Evolutionary conservation across 306 rosid species (phyloP).

Genomic region (Urtica urens): DNA sequence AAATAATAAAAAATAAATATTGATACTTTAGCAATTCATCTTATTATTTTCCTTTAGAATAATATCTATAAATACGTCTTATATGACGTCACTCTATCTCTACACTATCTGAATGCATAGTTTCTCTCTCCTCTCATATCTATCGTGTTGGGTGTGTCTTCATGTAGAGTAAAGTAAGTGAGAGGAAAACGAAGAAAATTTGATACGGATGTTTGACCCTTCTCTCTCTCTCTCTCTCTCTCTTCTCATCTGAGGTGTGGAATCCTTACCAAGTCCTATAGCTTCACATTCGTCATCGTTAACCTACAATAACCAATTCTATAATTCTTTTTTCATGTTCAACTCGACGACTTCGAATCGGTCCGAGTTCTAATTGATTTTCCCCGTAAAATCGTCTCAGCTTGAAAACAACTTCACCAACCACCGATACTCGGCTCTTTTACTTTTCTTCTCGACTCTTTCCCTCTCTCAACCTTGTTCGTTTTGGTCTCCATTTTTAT

Average conservation of each 20-base stretch:
- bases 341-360: not conserved
- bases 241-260: not conserved
- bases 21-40: too few species aligned
- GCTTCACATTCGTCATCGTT: too few species aligned
- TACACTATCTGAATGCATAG: not conserved
- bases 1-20: too few species aligned
- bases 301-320: not conserved
- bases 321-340: not conserved
- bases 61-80: not conserved
- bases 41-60: too few species aligned
- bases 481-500: not conserved
- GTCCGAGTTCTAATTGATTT: not conserved
- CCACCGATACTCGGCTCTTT: not conserved
- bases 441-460: not conserved
- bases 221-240: conserved; percentile 4
- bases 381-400: not conserved
- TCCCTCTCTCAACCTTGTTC: not conserved
- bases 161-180: too few species aligned
- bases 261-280: not conserved
- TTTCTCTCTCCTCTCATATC: not conserved
- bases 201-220: conserved; percentile 3
- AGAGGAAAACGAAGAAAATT: not conserved
- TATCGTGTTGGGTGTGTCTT: not conserved
- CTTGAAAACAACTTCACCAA: not conserved
- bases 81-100: not conserved